These are phyloP conservation scores for Bacterosira constricta DNA, from an alignment of 108 stramenopile species.

Conservation along the genomic window DNA sequence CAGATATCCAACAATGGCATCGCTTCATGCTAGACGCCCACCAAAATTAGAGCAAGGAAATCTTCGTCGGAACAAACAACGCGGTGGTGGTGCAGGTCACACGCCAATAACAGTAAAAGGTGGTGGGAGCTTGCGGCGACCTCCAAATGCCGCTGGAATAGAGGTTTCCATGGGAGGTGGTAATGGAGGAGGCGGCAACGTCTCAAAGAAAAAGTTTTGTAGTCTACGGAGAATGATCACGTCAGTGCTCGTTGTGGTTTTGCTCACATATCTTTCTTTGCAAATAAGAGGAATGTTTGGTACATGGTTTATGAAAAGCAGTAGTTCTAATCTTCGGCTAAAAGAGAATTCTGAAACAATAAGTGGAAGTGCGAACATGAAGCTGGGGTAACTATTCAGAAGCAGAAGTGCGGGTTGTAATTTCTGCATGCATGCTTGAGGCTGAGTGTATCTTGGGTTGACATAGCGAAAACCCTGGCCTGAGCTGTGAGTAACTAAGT, in stretches of 20 bases:
- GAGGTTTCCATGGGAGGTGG: background rate
- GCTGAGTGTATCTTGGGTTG: no score
- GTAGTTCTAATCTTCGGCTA: constrained; percentile 4
- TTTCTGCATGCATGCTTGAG: background rate
- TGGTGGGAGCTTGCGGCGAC: constrained; percentile 25
- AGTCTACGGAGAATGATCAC: constrained; percentile 7
- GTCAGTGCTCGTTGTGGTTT: constrained; percentile 9
- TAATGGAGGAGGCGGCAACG: background rate
- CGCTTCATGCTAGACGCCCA: constrained; percentile 32
- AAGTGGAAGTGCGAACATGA: background rate
- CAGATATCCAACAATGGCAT: constrained; percentile 10
- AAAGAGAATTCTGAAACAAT: background rate
- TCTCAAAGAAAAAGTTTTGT: constrained; percentile 6
- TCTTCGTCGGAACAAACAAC: constrained; percentile 13
- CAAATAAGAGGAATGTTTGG: constrained; percentile 14
- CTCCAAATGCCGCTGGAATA: background rate
- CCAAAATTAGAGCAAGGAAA: constrained; percentile 36
- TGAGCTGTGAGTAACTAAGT: no score
- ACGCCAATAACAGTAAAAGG: constrained; percentile 2
- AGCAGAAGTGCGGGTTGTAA: background rate
- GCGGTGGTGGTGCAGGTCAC: background rate
- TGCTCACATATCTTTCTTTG: background rate
- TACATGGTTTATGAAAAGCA: constrained; percentile 8
- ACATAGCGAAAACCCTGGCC: no score
- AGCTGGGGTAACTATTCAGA: background rate